Base-by-base conservation (phyloP, 148 eudicot genomes). In the Silene latifolia region DNA sequence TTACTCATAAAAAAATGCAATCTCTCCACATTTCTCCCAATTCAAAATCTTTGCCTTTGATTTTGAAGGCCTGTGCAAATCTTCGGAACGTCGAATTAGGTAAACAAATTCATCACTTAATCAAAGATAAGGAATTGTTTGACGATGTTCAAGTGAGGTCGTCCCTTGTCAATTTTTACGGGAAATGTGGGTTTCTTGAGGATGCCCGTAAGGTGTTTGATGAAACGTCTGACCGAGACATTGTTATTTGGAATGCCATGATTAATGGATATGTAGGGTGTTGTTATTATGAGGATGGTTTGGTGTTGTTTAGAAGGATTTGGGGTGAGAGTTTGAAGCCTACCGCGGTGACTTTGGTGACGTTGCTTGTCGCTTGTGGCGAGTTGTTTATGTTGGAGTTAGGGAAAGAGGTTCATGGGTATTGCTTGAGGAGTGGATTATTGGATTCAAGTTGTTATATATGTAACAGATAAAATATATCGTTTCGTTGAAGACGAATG, bases 161-260 rank as follows among this genome's bases (percentile, higher is more conserved):
- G 0, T 82, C 86, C 67, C 82, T 85, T 8, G 79, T 87, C 21
- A 82, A 82, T 48, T 87, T 87, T 44, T 87, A 87, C 62, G 83
- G 82, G 32, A 86, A 87, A 80, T 85, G 85, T 35, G 89, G 89
- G 82, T 56, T 81, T 9, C 44, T 73, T 25, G 80, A 74, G 17
- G 77, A 80, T 73, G 87, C 87, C 27, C 83, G 81, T 39, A 19
- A 77, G 3, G 76, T 86, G 77, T 85, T 87, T 23, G 85, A 83
- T 77, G 73, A 76, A 80, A 85, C 76, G 87, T 10, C 68, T 72
- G 82, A 77, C 14, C 86, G 81, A 79, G 88, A 88, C 78, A 80
- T 86, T 42, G 88, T 88, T 61, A 81, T 84, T 9, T 88, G 89
- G 89, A 88, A 88, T 74, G 78, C 84, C 23, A 85, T 88, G 89